Evolutionary conservation across 2,329 filamentous ascomycete species (phyloP).

Genomic region (Neofusicoccum parvum): DNA sequence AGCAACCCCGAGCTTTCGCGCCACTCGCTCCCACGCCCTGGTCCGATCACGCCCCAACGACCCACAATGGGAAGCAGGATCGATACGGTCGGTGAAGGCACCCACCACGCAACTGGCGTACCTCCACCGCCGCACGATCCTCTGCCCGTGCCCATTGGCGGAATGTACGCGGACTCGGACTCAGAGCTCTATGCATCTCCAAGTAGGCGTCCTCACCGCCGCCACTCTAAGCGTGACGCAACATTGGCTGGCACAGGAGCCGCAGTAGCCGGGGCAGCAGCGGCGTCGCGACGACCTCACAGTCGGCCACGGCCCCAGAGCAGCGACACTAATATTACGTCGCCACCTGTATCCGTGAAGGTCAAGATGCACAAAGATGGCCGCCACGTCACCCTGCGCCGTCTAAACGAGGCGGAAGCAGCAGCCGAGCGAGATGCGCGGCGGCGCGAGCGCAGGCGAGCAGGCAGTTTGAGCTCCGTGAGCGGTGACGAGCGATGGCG

Average conservation of each 20-base stretch:
- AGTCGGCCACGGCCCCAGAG: conserved; percentile 34
- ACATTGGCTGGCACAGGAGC: conserved; percentile 18
- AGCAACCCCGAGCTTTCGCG: conserved; percentile 49
- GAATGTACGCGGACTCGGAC: conserved; percentile 41
- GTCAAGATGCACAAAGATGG: conserved; percentile 67
- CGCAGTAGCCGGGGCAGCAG: conserved; percentile 28
- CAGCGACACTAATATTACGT: conserved; percentile 49
- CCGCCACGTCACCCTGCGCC: conserved; percentile 63
- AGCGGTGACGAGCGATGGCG: conserved; percentile 44
- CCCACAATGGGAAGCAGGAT: conserved; percentile 31
- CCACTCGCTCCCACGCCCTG: conserved; percentile 29
- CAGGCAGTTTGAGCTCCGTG: conserved; percentile 44
- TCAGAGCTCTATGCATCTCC: conserved; percentile 42
- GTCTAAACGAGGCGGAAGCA: conserved; percentile 64
- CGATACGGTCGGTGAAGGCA: conserved; percentile 22
- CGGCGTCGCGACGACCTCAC: conserved; percentile 31
- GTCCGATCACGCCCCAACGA: conserved; percentile 22
- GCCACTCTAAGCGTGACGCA: conserved; percentile 30
- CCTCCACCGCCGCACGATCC: conserved; percentile 35
- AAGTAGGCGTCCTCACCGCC: conserved; percentile 37
- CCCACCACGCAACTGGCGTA: conserved; percentile 27
- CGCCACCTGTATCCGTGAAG: conserved; percentile 65
- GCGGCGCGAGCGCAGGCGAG: conserved; percentile 46
- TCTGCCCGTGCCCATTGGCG: conserved; percentile 36
- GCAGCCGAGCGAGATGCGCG: conserved; percentile 60